phyloP scores from a whole-genome alignment of 2,329 filamentous ascomycete species.

The Grosmannia clavigera region DNA sequence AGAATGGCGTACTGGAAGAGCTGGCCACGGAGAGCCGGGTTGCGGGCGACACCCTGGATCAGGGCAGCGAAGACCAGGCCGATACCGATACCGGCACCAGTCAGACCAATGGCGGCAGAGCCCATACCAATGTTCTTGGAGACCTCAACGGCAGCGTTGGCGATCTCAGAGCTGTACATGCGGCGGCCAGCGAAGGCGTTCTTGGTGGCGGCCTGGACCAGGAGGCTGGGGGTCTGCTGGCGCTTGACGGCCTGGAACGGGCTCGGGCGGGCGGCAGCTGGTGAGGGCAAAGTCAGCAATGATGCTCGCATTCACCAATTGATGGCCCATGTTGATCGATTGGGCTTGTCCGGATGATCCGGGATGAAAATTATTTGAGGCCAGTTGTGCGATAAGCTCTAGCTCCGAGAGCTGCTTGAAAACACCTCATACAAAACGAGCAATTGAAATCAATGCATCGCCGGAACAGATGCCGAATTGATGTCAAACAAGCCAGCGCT shows the following conservation, averaged over 20 bases:
- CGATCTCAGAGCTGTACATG: slow-evolving; percentile 79
- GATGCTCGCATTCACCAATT: background rate
- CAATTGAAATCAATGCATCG: background rate
- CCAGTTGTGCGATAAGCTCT: background rate
- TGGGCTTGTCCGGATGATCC: slow-evolving; percentile 2
- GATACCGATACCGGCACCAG: slow-evolving; percentile 89
- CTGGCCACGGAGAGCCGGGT: slow-evolving; percentile 88
- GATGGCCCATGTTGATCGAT: background rate
- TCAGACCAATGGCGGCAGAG: slow-evolving; percentile 81
- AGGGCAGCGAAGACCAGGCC: slow-evolving; percentile 88
- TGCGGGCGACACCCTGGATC: slow-evolving; percentile 80
- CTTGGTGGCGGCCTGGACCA: slow-evolving; percentile 48
- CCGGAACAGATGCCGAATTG: background rate
- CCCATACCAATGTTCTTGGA: slow-evolving; percentile 87
- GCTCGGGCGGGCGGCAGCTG: slow-evolving; percentile 43
- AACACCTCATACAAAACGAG: slow-evolving; percentile 1
- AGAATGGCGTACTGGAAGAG: slow-evolving; percentile 61
- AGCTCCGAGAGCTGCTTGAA: background rate
- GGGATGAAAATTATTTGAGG: background rate
- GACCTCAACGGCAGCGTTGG: slow-evolving; percentile 78
- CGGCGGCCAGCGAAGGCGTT: slow-evolving; percentile 53
- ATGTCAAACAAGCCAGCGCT: background rate
- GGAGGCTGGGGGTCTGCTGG: slow-evolving; percentile 56
- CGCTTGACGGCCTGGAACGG: slow-evolving; percentile 67
- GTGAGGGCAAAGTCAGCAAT: slow-evolving; percentile 13